Conservation (phyloP, 2,329 filamentous ascomycete species). For the Clarireedia homoeocarpa region DNA sequence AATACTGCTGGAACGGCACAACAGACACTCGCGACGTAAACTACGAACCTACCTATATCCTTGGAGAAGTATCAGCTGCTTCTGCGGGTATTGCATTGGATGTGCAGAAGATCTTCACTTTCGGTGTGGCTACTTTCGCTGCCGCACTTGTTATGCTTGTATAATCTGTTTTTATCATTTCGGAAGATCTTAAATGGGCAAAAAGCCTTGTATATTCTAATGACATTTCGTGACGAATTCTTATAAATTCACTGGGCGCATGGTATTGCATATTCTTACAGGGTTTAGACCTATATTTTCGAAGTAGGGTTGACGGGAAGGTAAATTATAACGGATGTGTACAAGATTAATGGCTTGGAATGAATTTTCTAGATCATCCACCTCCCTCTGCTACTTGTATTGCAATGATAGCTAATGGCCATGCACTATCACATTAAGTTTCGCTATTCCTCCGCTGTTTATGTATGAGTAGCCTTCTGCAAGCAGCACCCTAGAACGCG, state of each 20-base stretch:
- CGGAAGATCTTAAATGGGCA: neutral
- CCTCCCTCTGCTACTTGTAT: too few relatives aligned
- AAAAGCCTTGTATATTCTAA: neutral
- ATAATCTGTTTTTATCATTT: neutral
- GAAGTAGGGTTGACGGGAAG: too few relatives aligned
- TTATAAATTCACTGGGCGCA: too few relatives aligned
- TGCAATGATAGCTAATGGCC: too few relatives aligned
- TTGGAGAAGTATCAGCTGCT: conserved; percentile 5
- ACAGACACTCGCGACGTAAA: conserved; percentile 15
- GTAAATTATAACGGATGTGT: too few relatives aligned
- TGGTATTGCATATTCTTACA: neutral
- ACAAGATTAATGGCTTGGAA: too few relatives aligned
- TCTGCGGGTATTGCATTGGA: neutral
- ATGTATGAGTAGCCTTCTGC: too few relatives aligned
- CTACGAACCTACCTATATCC: conserved; percentile 20
- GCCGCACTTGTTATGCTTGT: neutral
- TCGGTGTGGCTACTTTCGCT: neutral
- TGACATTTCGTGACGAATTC: neutral
- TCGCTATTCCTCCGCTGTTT: too few relatives aligned
- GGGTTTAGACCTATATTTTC: neutral
- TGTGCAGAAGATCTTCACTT: neutral
- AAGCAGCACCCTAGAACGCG: too few relatives aligned
- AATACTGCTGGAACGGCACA: conserved; percentile 86
- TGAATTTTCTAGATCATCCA: too few relatives aligned
- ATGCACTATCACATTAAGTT: too few relatives aligned